Conservation (phyloP, 306 rosid species). For the Heteromeles arbutifolia region DNA sequence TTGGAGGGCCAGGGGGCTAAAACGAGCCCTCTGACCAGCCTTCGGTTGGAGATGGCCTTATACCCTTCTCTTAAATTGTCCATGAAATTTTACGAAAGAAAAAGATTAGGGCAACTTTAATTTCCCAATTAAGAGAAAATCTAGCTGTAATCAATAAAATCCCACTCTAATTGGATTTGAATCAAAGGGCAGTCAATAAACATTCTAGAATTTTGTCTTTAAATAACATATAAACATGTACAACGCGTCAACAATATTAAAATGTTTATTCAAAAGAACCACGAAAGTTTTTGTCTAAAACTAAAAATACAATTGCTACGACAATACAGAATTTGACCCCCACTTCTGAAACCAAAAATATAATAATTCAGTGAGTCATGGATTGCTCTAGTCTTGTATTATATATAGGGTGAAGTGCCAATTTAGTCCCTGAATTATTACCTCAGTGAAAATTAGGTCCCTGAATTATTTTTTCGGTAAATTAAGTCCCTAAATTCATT, state of each 20-base stretch:
- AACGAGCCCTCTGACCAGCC: too few species aligned
- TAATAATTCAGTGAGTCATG: neutral
- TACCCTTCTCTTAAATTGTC: neutral
- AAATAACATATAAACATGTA: neutral
- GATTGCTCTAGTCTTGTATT: too few species aligned
- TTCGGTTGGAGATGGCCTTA: too few species aligned
- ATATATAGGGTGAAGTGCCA: too few species aligned
- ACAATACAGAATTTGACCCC: slow-evolving; percentile 11
- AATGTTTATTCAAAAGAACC: neutral
- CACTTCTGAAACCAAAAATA: neutral
- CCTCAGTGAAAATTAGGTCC: too few species aligned
- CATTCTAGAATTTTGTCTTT: slow-evolving; percentile 20
- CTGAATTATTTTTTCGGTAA: too few species aligned
- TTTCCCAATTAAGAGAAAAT: neutral
- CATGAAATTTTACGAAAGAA: neutral
- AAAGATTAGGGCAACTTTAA: neutral
- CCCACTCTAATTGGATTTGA: neutral
- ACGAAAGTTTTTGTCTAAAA: slow-evolving; percentile 3
- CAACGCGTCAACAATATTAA: slow-evolving; percentile 1
- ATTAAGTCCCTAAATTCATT: too few species aligned
- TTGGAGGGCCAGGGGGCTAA: too few species aligned
- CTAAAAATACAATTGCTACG: slow-evolving; percentile 18
- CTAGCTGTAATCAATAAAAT: slow-evolving; percentile 20
- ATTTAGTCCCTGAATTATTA: too few species aligned
- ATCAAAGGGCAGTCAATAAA: slow-evolving; percentile 9